Evolutionary conservation across 2,329 filamentous ascomycete species (phyloP).

Genomic region (Cladophialophora bantiana): DNA sequence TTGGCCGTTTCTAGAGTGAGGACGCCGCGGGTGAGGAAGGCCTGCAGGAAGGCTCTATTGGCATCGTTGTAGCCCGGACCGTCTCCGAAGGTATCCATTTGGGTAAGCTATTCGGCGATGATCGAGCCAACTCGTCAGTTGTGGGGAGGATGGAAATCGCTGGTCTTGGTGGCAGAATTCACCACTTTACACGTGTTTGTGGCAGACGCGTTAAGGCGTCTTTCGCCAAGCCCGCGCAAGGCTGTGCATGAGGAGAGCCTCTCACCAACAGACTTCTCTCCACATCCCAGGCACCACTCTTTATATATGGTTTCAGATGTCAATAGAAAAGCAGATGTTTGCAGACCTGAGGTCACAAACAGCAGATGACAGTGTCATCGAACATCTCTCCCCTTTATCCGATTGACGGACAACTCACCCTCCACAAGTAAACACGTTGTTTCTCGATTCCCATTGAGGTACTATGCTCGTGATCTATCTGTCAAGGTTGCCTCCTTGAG

Average conservation of each 20-base stretch:
- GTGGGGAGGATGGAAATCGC: constrained; percentile 3
- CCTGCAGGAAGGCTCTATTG: constrained; percentile 90
- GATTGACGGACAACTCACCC: not conserved
- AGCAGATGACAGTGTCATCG: not conserved
- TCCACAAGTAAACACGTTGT: not conserved
- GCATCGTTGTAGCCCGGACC: constrained; percentile 62
- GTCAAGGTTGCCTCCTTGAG: not conserved
- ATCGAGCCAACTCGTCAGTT: not conserved
- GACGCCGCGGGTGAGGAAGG: constrained; percentile 78
- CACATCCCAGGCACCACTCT: not conserved
- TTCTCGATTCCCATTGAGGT: not conserved
- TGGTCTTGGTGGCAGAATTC: not conserved
- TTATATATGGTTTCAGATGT: not conserved
- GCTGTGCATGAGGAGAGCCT: not conserved
- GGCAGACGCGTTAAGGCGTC: constrained; percentile 11
- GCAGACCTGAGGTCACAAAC: not conserved
- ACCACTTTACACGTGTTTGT: not conserved
- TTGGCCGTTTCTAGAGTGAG: constrained; percentile 78
- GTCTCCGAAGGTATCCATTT: constrained; percentile 21
- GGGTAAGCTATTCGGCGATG: not conserved
- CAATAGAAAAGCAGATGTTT: not conserved
- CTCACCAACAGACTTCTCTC: not conserved
- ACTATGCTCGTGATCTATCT: not conserved
- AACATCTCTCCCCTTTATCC: not conserved
- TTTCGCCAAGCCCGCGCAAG: not conserved